Conservation (phyloP, 2,329 filamentous ascomycete species). For the Talaromyces atroroseus region DNA sequence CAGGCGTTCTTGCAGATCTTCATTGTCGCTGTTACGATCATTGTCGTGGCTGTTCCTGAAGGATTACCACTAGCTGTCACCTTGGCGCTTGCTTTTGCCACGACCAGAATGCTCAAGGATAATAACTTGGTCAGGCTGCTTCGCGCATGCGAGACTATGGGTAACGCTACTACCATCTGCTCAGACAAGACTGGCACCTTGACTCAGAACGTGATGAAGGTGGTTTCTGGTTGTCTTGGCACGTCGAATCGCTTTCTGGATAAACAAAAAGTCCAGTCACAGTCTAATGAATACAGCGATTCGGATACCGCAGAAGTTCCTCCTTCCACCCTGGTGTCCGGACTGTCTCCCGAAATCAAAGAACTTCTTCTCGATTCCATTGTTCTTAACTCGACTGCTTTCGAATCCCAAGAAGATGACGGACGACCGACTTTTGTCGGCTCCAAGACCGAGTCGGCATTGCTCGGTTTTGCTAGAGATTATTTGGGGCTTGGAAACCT, state of each 20-base stretch:
- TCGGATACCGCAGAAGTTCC: constrained; percentile 44
- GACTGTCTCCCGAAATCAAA: constrained; percentile 50
- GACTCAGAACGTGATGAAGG: constrained; percentile 59
- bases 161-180: constrained; percentile 59
- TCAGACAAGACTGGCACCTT: constrained; percentile 63
- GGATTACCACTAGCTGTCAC: constrained; percentile 58
- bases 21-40: constrained; percentile 54
- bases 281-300: constrained; percentile 22
- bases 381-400: constrained; percentile 63
- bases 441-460: constrained; percentile 71
- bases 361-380: constrained; percentile 58
- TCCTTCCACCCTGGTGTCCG: constrained; percentile 49
- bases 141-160: constrained; percentile 59
- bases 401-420: constrained; percentile 56
- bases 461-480: constrained; percentile 64
- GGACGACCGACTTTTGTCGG: constrained; percentile 60
- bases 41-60: constrained; percentile 58
- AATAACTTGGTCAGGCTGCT: constrained; percentile 58
- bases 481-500: constrained; percentile 60
- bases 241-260: constrained; percentile 41
- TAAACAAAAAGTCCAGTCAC: constrained; percentile 27
- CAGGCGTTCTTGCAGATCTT: constrained; percentile 55
- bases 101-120: constrained; percentile 58
- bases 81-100: constrained; percentile 57
- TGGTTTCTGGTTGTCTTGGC: constrained; percentile 54